Percentiles rank a stretch among this genome's conserved stretches.
Conservation (phyloP, 768 basidiomycete species). For the Amanita molliuscula region DNA sequence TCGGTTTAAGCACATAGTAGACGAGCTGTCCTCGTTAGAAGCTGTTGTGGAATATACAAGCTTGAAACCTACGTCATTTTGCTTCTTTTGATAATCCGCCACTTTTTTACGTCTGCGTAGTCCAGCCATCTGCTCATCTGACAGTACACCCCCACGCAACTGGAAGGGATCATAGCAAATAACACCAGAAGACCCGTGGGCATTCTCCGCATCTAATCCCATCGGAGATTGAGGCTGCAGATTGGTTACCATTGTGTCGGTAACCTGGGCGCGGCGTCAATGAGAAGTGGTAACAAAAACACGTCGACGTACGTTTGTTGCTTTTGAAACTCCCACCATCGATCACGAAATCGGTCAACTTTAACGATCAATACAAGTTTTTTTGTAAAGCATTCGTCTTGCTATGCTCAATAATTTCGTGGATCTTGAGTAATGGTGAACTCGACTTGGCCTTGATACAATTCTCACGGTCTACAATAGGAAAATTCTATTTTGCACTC, state of each 20-base stretch:
- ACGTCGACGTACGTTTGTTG: not conserved
- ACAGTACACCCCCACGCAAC: slow-evolving; percentile 48
- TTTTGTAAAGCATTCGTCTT: not conserved
- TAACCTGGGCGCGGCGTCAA: slow-evolving; percentile 16
- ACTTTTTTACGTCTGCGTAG: slow-evolving; percentile 50
- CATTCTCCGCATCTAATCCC: slow-evolving; percentile 35
- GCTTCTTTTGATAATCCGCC: slow-evolving; percentile 55
- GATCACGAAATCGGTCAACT: too few relatives aligned
- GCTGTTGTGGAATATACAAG: not conserved
- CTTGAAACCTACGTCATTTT: slow-evolving; percentile 52
- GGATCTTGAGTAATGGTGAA: too few relatives aligned
- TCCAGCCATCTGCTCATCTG: slow-evolving; percentile 51
- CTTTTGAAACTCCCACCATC: not conserved
- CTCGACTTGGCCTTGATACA: too few relatives aligned
- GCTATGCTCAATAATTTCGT: too few relatives aligned
- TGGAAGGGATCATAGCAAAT: slow-evolving; percentile 52
- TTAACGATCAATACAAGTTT: not conserved
- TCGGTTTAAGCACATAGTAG: slow-evolving; percentile 75
- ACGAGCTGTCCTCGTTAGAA: slow-evolving; percentile 53
- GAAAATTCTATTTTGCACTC: too few relatives aligned
- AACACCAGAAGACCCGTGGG: slow-evolving; percentile 21
- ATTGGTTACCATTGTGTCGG: slow-evolving; percentile 45
- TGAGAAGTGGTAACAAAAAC: not conserved
- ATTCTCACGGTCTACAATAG: too few relatives aligned
- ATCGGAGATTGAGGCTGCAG: slow-evolving; percentile 19